Evolutionary conservation across 805 yeast genomes (phyloP), one percentile per base, ranked within the genome.

Genomic region (Metschnikowia picachoensis): DNA sequence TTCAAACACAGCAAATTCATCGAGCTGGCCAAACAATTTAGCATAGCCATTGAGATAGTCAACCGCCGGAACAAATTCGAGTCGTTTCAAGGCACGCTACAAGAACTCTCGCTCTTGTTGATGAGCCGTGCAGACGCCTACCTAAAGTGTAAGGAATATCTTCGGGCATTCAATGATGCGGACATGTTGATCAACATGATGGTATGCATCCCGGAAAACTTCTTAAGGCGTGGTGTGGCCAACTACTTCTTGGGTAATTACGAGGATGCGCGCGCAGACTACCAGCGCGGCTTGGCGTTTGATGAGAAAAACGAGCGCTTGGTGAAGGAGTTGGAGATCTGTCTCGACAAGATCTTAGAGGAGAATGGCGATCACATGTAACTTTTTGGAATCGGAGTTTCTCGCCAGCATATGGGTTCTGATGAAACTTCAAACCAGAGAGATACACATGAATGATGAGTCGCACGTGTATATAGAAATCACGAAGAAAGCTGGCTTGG

Each of bases 211-310:
- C 81, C 91, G 1, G 94, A 86, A 43, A 83, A 85, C 60, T 84
- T 83, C 58, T 70, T 85, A 44, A 77, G 94, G 67, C 76, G 84
- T 57, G 85, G 89, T 1, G 81, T 85, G 40, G 80, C 86, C 37
- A 71, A 75, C 53, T 66, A 67, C 54, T 80, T 83, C 55, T 67
- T 86, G 60, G 87, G 85, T 1, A 79, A 80, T 60, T 74, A 78
- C 48, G 77, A 76, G 37, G 79, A 74, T 8, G 85, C 90, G 2
- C 78, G 80, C 50, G 77, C 78, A 2, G 85, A 80, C 56, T 76
- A 83, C 57, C 91, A 85, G 64, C 76, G 91, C 60, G 95, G 91
- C 0, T 69, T 86, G 47, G 70, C 83, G n/a, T 77, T 85, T 55
- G 77, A 70, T 48, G 79, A 81, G 35, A 70, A 68, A 35, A 80